These are phyloP conservation scores for Turnera subulata DNA, from an alignment of 345 rosid species.

Conservation along the genomic window DNA sequence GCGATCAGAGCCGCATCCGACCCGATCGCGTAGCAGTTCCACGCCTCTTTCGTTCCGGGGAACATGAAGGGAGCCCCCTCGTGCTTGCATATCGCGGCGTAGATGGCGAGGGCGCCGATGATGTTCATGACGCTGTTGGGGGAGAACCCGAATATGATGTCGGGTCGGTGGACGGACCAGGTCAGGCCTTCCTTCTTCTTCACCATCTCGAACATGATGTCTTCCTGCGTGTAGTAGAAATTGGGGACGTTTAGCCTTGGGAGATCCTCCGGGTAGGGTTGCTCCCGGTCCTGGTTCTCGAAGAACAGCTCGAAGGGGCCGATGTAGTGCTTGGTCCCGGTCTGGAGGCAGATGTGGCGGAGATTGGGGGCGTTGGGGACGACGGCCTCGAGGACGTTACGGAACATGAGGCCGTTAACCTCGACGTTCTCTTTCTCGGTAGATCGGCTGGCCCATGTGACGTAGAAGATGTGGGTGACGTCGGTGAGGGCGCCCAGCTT, in stretches of 20 bases:
- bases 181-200: conserved; percentile 46
- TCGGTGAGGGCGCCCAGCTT: conserved; percentile 60
- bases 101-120: conserved; percentile 49
- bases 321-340: conserved; percentile 55
- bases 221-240: conserved; percentile 59
- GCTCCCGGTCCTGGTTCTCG: conserved; percentile 31
- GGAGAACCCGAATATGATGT: conserved; percentile 57
- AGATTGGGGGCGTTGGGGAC: conserved; percentile 62
- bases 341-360: conserved; percentile 68
- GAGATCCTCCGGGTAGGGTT: conserved; percentile 71
- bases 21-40: conserved; percentile 45
- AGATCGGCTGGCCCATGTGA: conserved; percentile 46
- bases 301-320: conserved; percentile 39
- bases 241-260: conserved; percentile 52
- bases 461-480: conserved; percentile 68
- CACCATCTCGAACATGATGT: conserved; percentile 49
- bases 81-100: conserved; percentile 73
- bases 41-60: conserved; percentile 53
- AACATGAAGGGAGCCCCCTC: conserved; percentile 49
- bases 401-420: conserved; percentile 56
- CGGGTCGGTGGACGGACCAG: conserved; percentile 68
- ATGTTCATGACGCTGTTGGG: conserved; percentile 67
- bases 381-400: conserved; percentile 53
- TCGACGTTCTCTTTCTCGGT: conserved; percentile 53
- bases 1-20: conserved; percentile 71